Evolutionary conservation across 305 asterid species (phyloP).

Genomic region (Solanum hybrid): DNA sequence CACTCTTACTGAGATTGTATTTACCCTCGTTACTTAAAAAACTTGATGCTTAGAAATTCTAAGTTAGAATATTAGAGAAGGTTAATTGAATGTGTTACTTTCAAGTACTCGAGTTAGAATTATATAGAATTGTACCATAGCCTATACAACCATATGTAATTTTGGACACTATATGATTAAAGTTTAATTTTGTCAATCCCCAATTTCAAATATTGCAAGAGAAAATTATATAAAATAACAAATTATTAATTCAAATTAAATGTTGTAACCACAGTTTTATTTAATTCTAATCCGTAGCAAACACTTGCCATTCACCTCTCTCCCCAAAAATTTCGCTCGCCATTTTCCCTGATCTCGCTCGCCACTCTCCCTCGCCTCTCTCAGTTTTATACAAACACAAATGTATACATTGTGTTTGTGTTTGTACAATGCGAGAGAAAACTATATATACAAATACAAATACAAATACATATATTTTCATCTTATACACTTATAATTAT

Average conservation of each 20-base stretch:
- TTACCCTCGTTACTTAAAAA: background rate
- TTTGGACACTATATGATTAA: background rate
- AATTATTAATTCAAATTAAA: too few species aligned
- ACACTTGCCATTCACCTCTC: background rate
- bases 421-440: too few species aligned
- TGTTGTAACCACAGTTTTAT: too few species aligned
- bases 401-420: too few species aligned
- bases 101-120: background rate
- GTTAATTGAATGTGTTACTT: background rate
- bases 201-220: background rate
- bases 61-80: background rate
- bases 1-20: background rate
- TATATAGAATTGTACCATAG: background rate
- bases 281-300: rapidly evolving
- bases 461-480: too few species aligned
- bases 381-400: too few species aligned
- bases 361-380: too few species aligned
- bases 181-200: background rate
- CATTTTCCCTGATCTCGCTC: too few species aligned
- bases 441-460: too few species aligned
- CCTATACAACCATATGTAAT: background rate
- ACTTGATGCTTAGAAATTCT: background rate
- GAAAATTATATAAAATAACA: too few species aligned
- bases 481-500: background rate
- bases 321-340: rapidly evolving